These are phyloP conservation scores for Tephrocybe sp. DNA, from an alignment of 768 basidiomycete species.

Conservation along the genomic window DNA sequence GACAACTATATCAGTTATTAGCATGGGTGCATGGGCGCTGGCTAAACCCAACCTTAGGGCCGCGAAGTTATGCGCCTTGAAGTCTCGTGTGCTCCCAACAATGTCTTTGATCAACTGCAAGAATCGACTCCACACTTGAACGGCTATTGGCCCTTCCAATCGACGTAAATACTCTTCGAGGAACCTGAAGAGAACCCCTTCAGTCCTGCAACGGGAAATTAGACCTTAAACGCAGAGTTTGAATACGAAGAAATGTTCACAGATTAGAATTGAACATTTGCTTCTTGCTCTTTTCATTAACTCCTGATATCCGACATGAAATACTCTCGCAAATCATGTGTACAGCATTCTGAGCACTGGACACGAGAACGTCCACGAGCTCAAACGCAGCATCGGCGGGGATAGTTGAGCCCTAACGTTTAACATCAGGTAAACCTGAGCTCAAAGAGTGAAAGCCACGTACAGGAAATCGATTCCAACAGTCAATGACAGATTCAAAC, in stretches of 20 bases:
- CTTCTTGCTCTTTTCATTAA: constrained; percentile 59
- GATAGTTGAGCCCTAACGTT: constrained; percentile 31
- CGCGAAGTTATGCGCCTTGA: constrained; percentile 69
- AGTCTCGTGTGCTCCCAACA: constrained; percentile 58
- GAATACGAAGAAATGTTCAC: constrained; percentile 38
- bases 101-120: constrained; percentile 79
- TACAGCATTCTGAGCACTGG: constrained; percentile 84
- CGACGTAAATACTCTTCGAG: constrained; percentile 81
- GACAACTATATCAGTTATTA: constrained; percentile 45
- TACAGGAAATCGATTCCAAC: constrained; percentile 69
- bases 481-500: constrained; percentile 77
- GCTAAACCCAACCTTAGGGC: constrained; percentile 58
- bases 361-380: constrained; percentile 76
- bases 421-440: constrained; percentile 7
- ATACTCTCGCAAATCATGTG: constrained; percentile 89
- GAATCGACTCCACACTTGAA: constrained; percentile 88
- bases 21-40: neutral
- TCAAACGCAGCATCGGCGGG: constrained; percentile 66
- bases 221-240: constrained; percentile 2
- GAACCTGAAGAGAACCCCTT: constrained; percentile 75
- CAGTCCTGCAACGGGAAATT: constrained; percentile 47
- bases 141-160: constrained; percentile 86
- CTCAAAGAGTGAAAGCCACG: constrained; percentile 18
- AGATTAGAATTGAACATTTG: constrained; percentile 62
- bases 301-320: constrained; percentile 49